Conservation (phyloP, 495 filamentous ascomycete species). For the Penicillium odoratum region DNA sequence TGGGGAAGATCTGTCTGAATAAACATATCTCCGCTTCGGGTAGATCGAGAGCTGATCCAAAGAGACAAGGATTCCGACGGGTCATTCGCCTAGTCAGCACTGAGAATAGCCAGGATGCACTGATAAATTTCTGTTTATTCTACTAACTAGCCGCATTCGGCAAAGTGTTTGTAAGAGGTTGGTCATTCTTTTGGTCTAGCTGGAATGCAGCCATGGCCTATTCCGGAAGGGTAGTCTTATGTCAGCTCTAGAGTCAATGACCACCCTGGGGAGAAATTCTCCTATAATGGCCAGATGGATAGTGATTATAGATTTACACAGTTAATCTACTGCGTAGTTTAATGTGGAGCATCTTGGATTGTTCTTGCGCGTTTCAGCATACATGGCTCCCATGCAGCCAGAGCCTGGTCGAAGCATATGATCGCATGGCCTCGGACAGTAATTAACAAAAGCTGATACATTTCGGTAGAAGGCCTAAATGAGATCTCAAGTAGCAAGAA, state of each 20-base stretch:
- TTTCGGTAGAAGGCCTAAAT: too few species aligned
- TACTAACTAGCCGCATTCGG: background rate
- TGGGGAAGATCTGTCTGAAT: slow-evolving; percentile 2
- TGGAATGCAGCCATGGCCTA: slow-evolving; percentile 17
- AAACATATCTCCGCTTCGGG: slow-evolving; percentile 11
- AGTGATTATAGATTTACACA: background rate
- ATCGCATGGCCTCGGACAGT: too few species aligned
- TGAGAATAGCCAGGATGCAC: background rate
- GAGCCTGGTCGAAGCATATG: too few species aligned
- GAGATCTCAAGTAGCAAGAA: too few species aligned
- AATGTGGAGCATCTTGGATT: too few species aligned
- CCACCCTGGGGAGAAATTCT: background rate
- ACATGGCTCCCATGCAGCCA: too few species aligned
- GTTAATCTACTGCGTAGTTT: too few species aligned
- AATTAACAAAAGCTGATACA: too few species aligned
- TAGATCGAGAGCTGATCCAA: background rate
- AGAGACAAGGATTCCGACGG: background rate
- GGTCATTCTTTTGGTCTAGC: slow-evolving; percentile 3
- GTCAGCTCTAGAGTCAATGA: background rate
- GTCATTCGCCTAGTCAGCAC: background rate
- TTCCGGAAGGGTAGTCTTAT: background rate
- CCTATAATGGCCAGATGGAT: background rate
- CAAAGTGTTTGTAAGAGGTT: slow-evolving; percentile 15
- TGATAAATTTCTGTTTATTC: background rate
- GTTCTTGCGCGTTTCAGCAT: too few species aligned